A percentile compares a stretch with the other conserved stretches of the same genome.
These are phyloP conservation scores for Pugionium cornutum DNA, from an alignment of 345 rosid species.

Conservation along the genomic window DNA sequence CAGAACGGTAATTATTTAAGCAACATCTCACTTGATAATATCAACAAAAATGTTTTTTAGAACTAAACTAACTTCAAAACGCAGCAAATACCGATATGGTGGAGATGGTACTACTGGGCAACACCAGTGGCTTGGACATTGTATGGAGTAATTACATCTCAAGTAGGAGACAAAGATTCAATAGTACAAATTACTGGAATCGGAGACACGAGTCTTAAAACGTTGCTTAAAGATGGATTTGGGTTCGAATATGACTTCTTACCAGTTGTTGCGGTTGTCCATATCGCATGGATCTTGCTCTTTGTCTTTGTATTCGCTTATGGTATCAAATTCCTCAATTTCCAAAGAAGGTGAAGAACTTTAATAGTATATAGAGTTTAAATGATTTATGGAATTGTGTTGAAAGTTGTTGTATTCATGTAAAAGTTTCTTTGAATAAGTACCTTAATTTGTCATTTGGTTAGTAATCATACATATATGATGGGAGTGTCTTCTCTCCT, in stretches of 20 bases:
- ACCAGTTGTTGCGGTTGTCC: constrained; percentile 59
- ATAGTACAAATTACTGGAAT: constrained; percentile 49
- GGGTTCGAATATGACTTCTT: constrained; percentile 66
- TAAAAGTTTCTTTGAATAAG: too few species aligned
- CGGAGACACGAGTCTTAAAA: constrained; percentile 34
- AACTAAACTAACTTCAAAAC: not conserved
- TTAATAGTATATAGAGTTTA: too few species aligned
- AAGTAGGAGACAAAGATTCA: constrained; percentile 56
- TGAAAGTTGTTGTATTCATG: too few species aligned
- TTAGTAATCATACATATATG: too few species aligned
- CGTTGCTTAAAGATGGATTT: constrained; percentile 46
- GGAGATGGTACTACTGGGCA: constrained; percentile 88
- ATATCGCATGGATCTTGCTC: constrained; percentile 52
- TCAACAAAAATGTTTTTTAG: not conserved
- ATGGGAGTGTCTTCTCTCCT: too few species aligned
- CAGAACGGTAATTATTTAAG: constrained; percentile 48
- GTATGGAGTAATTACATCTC: constrained; percentile 73
- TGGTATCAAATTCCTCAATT: constrained; percentile 61
- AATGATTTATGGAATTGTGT: too few species aligned
- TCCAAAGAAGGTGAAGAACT: constrained; percentile 38
- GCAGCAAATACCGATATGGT: constrained; percentile 85
- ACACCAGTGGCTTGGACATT: constrained; percentile 80
- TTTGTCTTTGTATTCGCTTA: constrained; percentile 54
- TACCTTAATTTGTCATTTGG: too few species aligned
- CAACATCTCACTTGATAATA: not conserved